Conservation (phyloP, 208 protist genomes). For the Lotmaria passim region DNA sequence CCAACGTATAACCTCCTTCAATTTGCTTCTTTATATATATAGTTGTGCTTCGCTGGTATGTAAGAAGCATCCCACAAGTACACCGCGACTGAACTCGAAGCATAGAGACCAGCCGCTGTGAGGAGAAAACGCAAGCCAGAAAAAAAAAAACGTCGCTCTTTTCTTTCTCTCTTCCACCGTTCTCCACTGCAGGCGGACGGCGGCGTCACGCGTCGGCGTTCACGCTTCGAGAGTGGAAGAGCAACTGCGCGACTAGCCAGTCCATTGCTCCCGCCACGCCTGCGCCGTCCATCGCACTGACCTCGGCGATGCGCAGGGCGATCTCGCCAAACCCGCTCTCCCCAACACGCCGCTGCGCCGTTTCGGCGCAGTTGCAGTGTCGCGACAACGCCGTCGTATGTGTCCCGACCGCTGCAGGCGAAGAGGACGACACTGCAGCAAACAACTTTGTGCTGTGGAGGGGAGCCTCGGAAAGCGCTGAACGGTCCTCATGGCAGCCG, state of each 20-base stretch:
- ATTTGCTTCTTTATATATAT: no score
- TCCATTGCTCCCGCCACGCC: conserved; percentile 71
- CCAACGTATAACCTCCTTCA: no score
- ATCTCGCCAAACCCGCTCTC: conserved; percentile 70
- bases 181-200: not conserved
- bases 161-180: not conserved
- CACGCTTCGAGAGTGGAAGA: conserved; percentile 36
- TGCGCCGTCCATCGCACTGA: conserved; percentile 58
- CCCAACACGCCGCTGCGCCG: conserved; percentile 27
- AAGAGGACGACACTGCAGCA: not conserved
- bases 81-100: no score
- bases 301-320: conserved; percentile 46
- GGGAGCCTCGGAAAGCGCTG: no score
- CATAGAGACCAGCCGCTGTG: not conserved
- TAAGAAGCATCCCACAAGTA: no score
- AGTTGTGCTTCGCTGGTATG: no score
- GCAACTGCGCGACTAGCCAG: conserved; percentile 77
- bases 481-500: no score
- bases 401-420: not conserved
- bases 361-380: conserved; percentile 8
- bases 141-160: not conserved
- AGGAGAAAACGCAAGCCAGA: not conserved
- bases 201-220: conserved; percentile 18
- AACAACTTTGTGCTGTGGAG: no score
- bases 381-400: conserved; percentile 5